Percentiles rank a stretch among this genome's conserved stretches.
Conservation (phyloP, 495 filamentous ascomycete genomes). For the Penicillium coffeae region DNA sequence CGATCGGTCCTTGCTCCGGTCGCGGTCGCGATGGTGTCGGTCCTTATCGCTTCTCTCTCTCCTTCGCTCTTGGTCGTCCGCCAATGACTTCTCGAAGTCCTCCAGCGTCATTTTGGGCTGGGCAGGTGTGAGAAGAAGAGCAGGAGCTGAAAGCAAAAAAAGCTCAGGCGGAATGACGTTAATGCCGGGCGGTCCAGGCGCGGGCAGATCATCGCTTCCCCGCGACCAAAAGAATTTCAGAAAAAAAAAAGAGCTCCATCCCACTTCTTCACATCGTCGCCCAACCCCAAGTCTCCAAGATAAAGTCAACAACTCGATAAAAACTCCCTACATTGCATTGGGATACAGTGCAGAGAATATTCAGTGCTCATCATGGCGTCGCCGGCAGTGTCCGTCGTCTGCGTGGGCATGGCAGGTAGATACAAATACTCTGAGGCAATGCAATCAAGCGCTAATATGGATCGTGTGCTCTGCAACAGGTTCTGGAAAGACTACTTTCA, state of each 20-base stretch:
- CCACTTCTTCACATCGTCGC: conserved; percentile 11
- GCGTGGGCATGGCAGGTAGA: conserved; percentile 90
- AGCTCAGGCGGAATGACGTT: conserved; percentile 35
- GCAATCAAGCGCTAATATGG: not conserved
- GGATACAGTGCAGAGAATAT: not conserved
- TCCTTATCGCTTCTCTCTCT: conserved; percentile 34
- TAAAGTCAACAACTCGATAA: not conserved
- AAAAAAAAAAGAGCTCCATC: conserved; percentile 21
- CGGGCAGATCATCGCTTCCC: conserved; percentile 26
- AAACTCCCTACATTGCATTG: not conserved
- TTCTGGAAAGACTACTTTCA: conserved; percentile 97
- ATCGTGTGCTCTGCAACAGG: conserved; percentile 41
- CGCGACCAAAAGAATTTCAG: conserved; percentile 32
- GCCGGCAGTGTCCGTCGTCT: conserved; percentile 69
- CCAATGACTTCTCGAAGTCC: conserved; percentile 52
- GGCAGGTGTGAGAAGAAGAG: conserved; percentile 5
- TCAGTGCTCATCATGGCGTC: conserved; percentile 34
- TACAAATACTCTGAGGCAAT: conserved; percentile 2
- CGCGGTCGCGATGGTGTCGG: conserved; percentile 35
- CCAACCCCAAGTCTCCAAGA: not conserved
- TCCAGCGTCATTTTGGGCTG: conserved; percentile 46
- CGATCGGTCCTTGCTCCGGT: conserved; percentile 37
- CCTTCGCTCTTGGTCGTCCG: conserved; percentile 35
- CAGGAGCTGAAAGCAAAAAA: not conserved
- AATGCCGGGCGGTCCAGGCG: conserved; percentile 31